These are phyloP conservation scores for Erythrophleum ivorense DNA, from an alignment of 331 rosid species.

Conservation along the genomic window DNA sequence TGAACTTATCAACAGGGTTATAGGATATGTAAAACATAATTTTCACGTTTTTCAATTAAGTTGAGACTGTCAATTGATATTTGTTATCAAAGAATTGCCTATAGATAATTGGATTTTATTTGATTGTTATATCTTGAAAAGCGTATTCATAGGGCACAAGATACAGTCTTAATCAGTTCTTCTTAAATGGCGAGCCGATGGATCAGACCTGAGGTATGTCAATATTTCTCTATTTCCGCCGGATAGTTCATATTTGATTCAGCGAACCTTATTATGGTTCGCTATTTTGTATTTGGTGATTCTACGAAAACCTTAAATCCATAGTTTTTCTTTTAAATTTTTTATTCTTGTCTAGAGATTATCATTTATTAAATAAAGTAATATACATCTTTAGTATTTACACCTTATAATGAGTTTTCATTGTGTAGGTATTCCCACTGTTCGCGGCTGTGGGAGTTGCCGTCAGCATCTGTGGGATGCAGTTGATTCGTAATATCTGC, in stretches of 20 bases:
- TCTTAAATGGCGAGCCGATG: slow-evolving; percentile 50
- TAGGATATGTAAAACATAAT: neutral
- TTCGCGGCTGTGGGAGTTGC: slow-evolving; percentile 88
- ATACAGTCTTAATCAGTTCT: neutral
- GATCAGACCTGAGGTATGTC: slow-evolving; percentile 79
- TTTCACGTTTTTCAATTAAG: neutral
- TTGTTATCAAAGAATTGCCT: neutral
- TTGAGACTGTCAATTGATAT: neutral
- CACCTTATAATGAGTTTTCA: neutral
- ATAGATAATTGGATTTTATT: neutral
- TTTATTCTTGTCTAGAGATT: neutral
- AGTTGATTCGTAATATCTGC: slow-evolving; percentile 68
- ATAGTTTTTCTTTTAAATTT: neutral
- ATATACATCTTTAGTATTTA: neutral
- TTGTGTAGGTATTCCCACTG: slow-evolving; percentile 76
- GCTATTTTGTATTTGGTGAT: too few relatives aligned
- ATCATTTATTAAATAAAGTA: too few relatives aligned
- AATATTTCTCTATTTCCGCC: slow-evolving; percentile 27
- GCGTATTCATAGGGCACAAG: neutral
- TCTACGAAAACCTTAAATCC: too few relatives aligned
- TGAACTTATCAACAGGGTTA: neutral
- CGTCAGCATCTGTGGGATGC: slow-evolving; percentile 80
- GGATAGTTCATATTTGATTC: neutral
- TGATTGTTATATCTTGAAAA: neutral
- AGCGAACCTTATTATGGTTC: too few relatives aligned